Evolutionary conservation across 441 rosid genomes (phyloP).

Genomic region (Gossypium schwendimanii): DNA sequence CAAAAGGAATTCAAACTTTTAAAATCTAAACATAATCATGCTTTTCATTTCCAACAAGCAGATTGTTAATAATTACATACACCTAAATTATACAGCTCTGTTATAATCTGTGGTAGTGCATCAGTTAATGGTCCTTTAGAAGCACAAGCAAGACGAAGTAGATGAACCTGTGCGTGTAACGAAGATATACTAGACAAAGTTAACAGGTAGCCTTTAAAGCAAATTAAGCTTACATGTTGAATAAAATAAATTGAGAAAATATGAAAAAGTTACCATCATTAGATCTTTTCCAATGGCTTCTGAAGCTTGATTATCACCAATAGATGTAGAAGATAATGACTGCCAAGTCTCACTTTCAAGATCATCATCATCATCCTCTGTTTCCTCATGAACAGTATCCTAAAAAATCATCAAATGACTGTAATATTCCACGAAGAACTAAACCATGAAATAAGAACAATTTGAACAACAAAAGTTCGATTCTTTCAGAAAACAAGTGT

Average conservation of each 20-base stretch:
- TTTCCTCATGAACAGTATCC: slow-evolving; percentile 30
- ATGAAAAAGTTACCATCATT: slow-evolving; percentile 45
- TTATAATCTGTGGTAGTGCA: slow-evolving; percentile 61
- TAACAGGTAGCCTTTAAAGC: neutral
- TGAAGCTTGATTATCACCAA: slow-evolving; percentile 35
- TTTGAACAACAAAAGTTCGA: neutral
- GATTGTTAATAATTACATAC: slow-evolving; percentile 39
- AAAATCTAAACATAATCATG: slow-evolving; percentile 3
- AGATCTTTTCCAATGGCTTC: slow-evolving; percentile 63
- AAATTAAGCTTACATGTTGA: neutral
- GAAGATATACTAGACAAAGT: slow-evolving; percentile 6
- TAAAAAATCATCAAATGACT: slow-evolving; percentile 23
- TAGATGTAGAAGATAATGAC: slow-evolving; percentile 44
- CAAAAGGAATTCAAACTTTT: slow-evolving; percentile 4
- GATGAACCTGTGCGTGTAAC: slow-evolving; percentile 51
- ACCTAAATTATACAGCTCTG: slow-evolving; percentile 71
- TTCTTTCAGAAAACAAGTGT: neutral
- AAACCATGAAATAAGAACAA: neutral
- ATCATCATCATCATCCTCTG: slow-evolving; percentile 34
- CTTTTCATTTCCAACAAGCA: slow-evolving; percentile 6
- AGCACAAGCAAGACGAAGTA: slow-evolving; percentile 82
- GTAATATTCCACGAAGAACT: neutral
- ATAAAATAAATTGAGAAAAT: neutral
- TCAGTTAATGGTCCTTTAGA: slow-evolving; percentile 64
- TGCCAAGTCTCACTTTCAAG: slow-evolving; percentile 40